phyloP scores from a whole-genome alignment of 352 stramenopile genomes.

The Pythium brassicae region DNA sequence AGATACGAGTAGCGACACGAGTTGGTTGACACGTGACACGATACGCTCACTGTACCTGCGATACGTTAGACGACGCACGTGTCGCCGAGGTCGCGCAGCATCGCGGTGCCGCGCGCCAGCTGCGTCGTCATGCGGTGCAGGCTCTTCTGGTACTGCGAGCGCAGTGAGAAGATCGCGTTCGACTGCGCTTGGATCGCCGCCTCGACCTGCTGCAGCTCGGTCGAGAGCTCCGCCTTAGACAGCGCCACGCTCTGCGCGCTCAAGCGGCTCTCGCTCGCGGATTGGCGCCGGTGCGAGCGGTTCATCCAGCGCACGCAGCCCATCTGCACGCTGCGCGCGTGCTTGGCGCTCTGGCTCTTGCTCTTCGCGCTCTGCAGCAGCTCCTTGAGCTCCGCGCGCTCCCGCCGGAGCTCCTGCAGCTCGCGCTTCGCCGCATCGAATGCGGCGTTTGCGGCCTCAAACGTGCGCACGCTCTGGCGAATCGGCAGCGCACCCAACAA shows the following conservation, averaged over 20 bases:
- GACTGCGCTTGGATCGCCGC: conserved; percentile 30
- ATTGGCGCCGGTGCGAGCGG: conserved; percentile 39
- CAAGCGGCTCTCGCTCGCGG: conserved; percentile 26
- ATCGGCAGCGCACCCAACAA: not conserved
- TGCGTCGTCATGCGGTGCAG: conserved; percentile 40
- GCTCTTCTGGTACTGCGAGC: conserved; percentile 44
- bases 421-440: conserved; percentile 37
- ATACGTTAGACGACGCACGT: not conserved
- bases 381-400: conserved; percentile 42
- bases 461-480: conserved; percentile 25
- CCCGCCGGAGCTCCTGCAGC: conserved; percentile 41
- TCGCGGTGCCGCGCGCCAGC: conserved; percentile 27
- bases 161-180: conserved; percentile 44
- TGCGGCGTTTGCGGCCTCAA: conserved; percentile 22
- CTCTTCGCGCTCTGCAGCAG: conserved; percentile 41
- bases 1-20: too few species aligned
- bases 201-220: conserved; percentile 40
- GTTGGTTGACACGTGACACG: too few species aligned
- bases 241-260: conserved; percentile 36
- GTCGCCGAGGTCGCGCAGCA: conserved; percentile 26
- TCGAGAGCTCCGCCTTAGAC: conserved; percentile 40
- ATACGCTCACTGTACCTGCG: not conserved
- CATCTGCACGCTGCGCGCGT: conserved; percentile 50
- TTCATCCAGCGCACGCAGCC: conserved; percentile 70
- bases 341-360: conserved; percentile 44